phyloP scores from a whole-genome alignment of 2,329 filamentous ascomycete genomes.

The Fusarium pseudocircinatum region DNA sequence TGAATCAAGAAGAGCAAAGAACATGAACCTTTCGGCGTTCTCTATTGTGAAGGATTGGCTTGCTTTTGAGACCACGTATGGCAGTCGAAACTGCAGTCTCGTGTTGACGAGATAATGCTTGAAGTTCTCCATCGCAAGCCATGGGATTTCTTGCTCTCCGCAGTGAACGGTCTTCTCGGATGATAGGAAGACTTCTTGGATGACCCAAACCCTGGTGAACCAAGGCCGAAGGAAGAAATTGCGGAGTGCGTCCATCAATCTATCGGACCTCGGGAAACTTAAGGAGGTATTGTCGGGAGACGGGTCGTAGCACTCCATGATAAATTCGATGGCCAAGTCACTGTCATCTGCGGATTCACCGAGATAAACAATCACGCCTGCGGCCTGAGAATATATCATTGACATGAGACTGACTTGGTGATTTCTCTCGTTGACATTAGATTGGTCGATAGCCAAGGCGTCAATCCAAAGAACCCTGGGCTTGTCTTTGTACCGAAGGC shows the following conservation, averaged over 20 bases:
- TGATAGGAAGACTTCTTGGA: neutral
- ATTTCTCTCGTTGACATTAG: neutral
- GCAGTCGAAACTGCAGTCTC: neutral
- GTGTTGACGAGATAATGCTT: neutral
- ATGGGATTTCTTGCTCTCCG: neutral
- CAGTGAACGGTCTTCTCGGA: neutral
- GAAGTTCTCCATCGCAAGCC: neutral
- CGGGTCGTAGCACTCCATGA: neutral
- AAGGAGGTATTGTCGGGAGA: accelerated
- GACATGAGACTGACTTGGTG: neutral
- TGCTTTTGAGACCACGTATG: neutral
- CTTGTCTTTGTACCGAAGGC: neutral
- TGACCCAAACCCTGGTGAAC: neutral
- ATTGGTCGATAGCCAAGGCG: neutral
- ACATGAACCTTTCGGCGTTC: too few relatives aligned
- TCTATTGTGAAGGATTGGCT: too few relatives aligned
- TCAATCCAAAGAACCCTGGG: neutral
- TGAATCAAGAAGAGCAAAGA: neutral
- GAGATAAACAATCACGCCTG: neutral
- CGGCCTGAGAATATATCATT: neutral
- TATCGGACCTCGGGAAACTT: neutral
- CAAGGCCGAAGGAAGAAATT: neutral
- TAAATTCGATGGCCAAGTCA: neutral
- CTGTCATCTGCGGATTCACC: neutral
- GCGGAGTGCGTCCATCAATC: neutral